A percentile compares a stretch with the other conserved stretches of the same genome.
These are phyloP conservation scores for Exophiala calicioides DNA, from an alignment of 2,329 filamentous ascomycete species.

Conservation along the genomic window DNA sequence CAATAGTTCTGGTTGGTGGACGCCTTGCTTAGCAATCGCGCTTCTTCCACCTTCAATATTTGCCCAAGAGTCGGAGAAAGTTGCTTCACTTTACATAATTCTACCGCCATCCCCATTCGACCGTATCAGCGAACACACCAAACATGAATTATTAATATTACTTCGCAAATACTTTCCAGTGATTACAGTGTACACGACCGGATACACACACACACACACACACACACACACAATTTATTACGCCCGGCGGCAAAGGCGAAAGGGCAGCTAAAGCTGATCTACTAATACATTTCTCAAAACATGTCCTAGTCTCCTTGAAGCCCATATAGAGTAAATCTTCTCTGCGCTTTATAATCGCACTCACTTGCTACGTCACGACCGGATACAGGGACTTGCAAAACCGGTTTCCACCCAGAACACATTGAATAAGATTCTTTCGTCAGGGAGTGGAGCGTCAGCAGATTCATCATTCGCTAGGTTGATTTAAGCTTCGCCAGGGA, in stretches of 20 bases:
- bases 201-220: constrained; percentile 6
- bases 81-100: constrained; percentile 26
- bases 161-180: constrained; percentile 24
- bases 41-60: constrained; percentile 15
- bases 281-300: constrained; percentile 16
- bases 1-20: constrained; percentile 7
- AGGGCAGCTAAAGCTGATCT: constrained; percentile 15
- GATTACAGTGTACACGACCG: constrained; percentile 13
- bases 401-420: not conserved
- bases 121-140: constrained; percentile 8
- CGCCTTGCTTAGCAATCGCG: constrained; percentile 4
- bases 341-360: constrained; percentile 28
- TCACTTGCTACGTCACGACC: constrained; percentile 27
- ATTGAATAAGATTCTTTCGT: not conserved
- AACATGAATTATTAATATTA: constrained; percentile 16
- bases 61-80: constrained; percentile 21
- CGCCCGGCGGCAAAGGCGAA: constrained; percentile 18
- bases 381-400: not conserved
- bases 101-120: constrained; percentile 4
- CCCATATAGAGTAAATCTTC: constrained; percentile 30
- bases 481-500: not conserved
- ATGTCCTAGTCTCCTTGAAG: constrained; percentile 32
- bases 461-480: not conserved
- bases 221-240: constrained; percentile 20
- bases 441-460: not conserved